Conservation (phyloP, 148 eudicot genomes). For the Beta vulgaris region DNA sequence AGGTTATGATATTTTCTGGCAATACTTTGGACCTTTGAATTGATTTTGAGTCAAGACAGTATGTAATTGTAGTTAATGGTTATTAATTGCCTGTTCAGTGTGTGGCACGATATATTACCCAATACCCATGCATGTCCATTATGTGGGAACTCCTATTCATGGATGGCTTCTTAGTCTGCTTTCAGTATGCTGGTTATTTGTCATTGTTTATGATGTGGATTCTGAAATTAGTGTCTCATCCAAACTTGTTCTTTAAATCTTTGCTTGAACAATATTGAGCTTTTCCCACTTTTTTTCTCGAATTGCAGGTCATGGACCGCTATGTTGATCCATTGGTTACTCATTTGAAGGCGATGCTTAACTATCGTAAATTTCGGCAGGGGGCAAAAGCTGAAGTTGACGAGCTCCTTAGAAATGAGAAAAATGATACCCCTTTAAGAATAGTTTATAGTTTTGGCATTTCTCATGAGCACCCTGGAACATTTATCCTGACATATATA, state of each 20-base stretch:
- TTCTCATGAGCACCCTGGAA: slow-evolving; percentile 96
- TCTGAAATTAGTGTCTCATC: background rate
- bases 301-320: slow-evolving; percentile 88
- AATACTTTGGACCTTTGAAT: background rate
- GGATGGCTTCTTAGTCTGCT: background rate
- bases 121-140: background rate
- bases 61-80: background rate
- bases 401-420: slow-evolving; percentile 65
- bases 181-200: background rate
- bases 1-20: background rate
- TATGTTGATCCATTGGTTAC: slow-evolving; percentile 91
- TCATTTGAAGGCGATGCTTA: slow-evolving; percentile 79
- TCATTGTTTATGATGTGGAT: background rate
- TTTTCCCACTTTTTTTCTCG: background rate
- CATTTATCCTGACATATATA: slow-evolving; percentile 81
- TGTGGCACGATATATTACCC: background rate
- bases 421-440: slow-evolving; percentile 61
- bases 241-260: background rate
- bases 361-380: slow-evolving; percentile 73
- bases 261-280: background rate
- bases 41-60: background rate
- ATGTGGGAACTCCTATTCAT: background rate
- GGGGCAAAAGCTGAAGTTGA: slow-evolving; percentile 95
- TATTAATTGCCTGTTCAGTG: too few relatives aligned
- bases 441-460: slow-evolving; percentile 91